Conservation (phyloP, 306 rosid species). For the Cucurbita moschata region DNA sequence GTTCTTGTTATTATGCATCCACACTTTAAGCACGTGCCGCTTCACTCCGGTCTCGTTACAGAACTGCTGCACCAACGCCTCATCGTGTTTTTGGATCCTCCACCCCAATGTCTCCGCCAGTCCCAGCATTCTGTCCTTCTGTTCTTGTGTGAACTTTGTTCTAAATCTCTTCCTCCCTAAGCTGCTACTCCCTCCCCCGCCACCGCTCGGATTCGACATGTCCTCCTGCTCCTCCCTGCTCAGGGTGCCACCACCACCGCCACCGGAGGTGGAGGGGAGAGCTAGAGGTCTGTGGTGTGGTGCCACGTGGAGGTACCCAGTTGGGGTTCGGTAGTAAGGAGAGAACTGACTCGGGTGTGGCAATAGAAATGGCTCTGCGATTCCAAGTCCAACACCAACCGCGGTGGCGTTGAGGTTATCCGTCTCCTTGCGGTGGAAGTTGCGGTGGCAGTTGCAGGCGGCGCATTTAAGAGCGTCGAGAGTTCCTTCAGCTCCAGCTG, state of each 20-base stretch:
- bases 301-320: slow-evolving; percentile 69
- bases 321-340: slow-evolving; percentile 52
- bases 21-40: slow-evolving; percentile 92
- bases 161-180: slow-evolving; percentile 50
- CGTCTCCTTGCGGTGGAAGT: slow-evolving; percentile 73
- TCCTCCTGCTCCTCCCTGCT: slow-evolving; percentile 70
- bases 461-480: slow-evolving; percentile 84
- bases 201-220: slow-evolving; percentile 53
- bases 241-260: slow-evolving; percentile 51
- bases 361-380: slow-evolving; percentile 25
- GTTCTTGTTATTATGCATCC: slow-evolving; percentile 99
- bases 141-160: slow-evolving; percentile 70
- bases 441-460: slow-evolving; percentile 94
- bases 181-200: neutral
- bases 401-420: slow-evolving; percentile 5
- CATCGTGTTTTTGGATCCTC: slow-evolving; percentile 94
- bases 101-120: slow-evolving; percentile 76
- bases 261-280: slow-evolving; percentile 83
- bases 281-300: slow-evolving; percentile 54
- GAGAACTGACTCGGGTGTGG: slow-evolving; percentile 43
- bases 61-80: slow-evolving; percentile 52
- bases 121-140: slow-evolving; percentile 72
- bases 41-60: slow-evolving; percentile 69
- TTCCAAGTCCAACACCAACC: neutral
- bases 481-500: slow-evolving; percentile 61